Evolutionary conservation across 2,329 filamentous ascomycete genomes (phyloP), one percentile per base, ranked within the genome.

Genomic region (Onygenales sp.): DNA sequence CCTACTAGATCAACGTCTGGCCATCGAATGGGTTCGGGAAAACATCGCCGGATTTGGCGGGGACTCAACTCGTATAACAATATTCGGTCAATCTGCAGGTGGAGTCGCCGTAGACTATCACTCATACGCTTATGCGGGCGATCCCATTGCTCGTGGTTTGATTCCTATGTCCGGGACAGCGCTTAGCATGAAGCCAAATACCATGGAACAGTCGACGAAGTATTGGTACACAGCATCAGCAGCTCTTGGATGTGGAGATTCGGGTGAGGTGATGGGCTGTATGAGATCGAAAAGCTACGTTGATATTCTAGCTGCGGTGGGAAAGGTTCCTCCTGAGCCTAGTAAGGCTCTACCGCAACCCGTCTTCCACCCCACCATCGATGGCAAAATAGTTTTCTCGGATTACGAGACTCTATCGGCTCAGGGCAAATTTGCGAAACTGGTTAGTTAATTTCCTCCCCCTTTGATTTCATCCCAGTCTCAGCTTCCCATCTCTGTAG

Each of bases 31-130:
- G 70, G 64, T 72, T 6, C 61, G 63, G 10, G 64, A 64, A 32
- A 64, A 73, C 54, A 74, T 74, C 27, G 57, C 52, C 6, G 66
- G 66, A n/a, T 74, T 74, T 56, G 70, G 70, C 4, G 71, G 71
- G 9, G 70, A 73, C 52, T 63, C 68, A 6, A 61, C 65, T 0
- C 67, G 70, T 46, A 63, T 74, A 45, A 67, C 65, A 40, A 54
- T 68, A 9, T 74, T 72, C 61, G 77, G 77, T 10, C 71, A 76
- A 62, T 75, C 73, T 34, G 74, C 77, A 2, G 76, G 77, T 9
- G 62, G 57, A 55, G 74, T 40, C 4, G 36, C 48, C 27, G 37
- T 46, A 14, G 45, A 54, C 45, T 53, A 54, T 21, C 49, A 55
- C 31, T 47, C 53, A 10, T 54, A 56, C 33, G 45, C 52, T 4